Evolutionary conservation across 768 basidiomycete genomes (phyloP), one percentile per base, ranked within the genome.

Genomic region (Tephrocybe sp.): DNA sequence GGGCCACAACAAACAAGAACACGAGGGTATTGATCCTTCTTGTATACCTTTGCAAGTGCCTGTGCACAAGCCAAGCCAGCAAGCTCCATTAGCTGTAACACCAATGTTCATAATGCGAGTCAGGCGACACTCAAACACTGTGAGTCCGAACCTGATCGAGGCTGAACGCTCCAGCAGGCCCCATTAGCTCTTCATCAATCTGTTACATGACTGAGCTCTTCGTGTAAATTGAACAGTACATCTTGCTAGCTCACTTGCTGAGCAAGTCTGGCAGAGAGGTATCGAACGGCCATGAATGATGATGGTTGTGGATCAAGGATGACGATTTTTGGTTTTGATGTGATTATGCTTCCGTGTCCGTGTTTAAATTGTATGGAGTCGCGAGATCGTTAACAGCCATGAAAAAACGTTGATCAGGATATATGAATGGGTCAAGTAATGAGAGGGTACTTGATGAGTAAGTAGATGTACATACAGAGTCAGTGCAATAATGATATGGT

Each of bases 141-240:
- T n/a, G n/a, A 45, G 61, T 34, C 29, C 46, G 47, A 50, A 86
- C 92, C 78, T 95, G 95, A 60, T 98, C 94, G 36, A 98, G 70
- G 64, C 91, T 94, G 74, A 95, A 98, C 4, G 93, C 93, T 1
- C 94, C 94, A n/a, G 75, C 71, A 2, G 78, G 52, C 55, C 77
- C 83, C 95, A 98, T 97, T 41, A 98, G 82, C 62, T 97, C 91
- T 60, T 91, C 87, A 60, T 98, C 95, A 45, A 98, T 94, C 90
- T 94, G 57, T 10, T 42, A 22, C 24, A 23, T n/a, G 42, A 9
- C 47, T 47, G 19, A 47, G 39, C 25, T 13, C n/a, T n/a, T n/a
- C n/a, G 24, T 25, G 4, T 45, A 40, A 8, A 23, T 34, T 45
- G 23, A n/a, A 36, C 21, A 34, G 13, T 27, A 25, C 36, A 38